A percentile compares a stretch with the other conserved stretches of the same genome.
Conservation (phyloP, 2,329 filamentous ascomycete species). For the Claviceps sp. region DNA sequence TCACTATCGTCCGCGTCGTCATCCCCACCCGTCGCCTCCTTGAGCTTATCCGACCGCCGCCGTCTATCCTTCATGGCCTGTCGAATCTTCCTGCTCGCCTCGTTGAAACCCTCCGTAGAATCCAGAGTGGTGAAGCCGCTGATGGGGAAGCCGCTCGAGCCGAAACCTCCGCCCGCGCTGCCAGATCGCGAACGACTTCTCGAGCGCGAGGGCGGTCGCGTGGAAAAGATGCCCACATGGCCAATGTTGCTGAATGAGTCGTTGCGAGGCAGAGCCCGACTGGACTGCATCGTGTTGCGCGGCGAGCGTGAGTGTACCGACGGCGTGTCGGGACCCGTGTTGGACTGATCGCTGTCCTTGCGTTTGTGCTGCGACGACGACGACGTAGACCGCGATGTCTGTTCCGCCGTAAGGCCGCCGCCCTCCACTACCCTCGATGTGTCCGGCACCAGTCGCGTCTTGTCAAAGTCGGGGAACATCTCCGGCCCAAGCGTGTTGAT, state of each 20-base stretch:
- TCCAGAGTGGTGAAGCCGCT: conserved; percentile 56
- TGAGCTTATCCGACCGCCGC: conserved; percentile 33
- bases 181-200: conserved; percentile 57
- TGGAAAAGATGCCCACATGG: conserved; percentile 79
- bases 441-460: conserved; percentile 53
- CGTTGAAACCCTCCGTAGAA: conserved; percentile 59
- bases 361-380: conserved; percentile 16
- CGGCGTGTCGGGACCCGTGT: conserved; percentile 21
- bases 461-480: conserved; percentile 92
- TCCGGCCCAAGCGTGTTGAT: conserved; percentile 95
- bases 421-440: conserved; percentile 27
- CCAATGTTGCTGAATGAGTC: conserved; percentile 90
- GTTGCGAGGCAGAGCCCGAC: conserved; percentile 57
- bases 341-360: conserved; percentile 37
- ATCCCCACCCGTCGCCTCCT: conserved; percentile 22
- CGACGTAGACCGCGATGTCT: not conserved
- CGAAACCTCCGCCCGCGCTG: conserved; percentile 50
- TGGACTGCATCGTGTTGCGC: conserved; percentile 39
- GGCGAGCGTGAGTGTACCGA: conserved; percentile 25
- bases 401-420: conserved; percentile 13
- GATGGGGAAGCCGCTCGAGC: conserved; percentile 49
- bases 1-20: conserved; percentile 26
- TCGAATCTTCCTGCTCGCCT: conserved; percentile 72
- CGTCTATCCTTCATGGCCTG: conserved; percentile 63
- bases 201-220: conserved; percentile 69